Conservation (phyloP, 139 green algal genomes). For the Tetradesmus lagerheimii region DNA sequence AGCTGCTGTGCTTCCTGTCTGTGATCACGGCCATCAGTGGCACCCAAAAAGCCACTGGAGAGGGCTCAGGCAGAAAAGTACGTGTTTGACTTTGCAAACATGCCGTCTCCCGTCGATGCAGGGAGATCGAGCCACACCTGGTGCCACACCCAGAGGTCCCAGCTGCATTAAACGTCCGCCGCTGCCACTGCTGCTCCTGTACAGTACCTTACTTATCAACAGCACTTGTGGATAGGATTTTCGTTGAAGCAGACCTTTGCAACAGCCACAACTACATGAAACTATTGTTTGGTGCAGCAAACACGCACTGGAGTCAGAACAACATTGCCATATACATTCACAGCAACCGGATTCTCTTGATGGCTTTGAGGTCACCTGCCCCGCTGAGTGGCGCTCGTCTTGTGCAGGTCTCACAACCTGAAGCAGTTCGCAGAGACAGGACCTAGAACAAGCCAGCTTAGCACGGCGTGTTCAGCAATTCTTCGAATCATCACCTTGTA, state of each 20-base stretch:
- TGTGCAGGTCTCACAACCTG: not conserved
- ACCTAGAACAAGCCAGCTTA: too few species aligned
- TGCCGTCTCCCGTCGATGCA: not conserved
- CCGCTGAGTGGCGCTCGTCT: not conserved
- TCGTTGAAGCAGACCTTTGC: too few species aligned
- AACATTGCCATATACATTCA: too few species aligned
- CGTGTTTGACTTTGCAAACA: not conserved
- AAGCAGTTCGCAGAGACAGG: not conserved
- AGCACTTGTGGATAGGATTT: too few species aligned
- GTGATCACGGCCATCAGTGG: not conserved
- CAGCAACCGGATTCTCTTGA: too few species aligned
- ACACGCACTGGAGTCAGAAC: too few species aligned
- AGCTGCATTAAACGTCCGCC: not conserved
- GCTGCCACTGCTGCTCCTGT: not conserved
- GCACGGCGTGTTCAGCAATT: too few species aligned
- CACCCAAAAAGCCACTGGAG: not conserved
- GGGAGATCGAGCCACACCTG: not conserved
- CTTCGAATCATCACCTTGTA: too few species aligned
- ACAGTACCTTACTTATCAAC: too few species aligned
- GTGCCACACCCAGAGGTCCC: not conserved
- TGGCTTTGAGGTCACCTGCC: too few species aligned
- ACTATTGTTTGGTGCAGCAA: not conserved
- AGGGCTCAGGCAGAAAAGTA: not conserved
- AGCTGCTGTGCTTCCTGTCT: not conserved
- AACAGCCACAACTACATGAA: not conserved